Evolutionary conservation across 768 basidiomycete genomes (phyloP).

Genomic region (Tylopilus felleus): DNA sequence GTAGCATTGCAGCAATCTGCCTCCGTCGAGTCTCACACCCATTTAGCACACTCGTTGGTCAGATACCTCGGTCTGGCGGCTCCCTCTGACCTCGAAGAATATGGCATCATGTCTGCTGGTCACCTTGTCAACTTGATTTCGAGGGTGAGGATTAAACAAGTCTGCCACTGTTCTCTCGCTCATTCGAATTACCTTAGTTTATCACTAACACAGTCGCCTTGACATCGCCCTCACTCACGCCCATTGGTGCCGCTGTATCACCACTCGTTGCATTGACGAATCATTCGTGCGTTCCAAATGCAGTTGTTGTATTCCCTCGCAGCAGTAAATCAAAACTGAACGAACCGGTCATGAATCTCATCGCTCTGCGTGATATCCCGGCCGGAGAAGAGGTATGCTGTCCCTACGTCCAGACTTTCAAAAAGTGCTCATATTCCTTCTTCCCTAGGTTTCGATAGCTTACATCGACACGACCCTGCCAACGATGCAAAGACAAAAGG

Average conservation of each 20-base stretch:
- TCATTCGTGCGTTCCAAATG: conserved; percentile 87
- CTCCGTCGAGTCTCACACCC: conserved; percentile 55
- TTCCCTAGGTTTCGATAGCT: conserved; percentile 64
- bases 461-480: conserved; percentile 87
- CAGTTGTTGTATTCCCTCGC: conserved; percentile 86
- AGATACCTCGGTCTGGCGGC: conserved; percentile 63
- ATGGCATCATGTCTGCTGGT: conserved; percentile 51
- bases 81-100: conserved; percentile 55
- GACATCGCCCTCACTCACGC: conserved; percentile 70
- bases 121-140: conserved; percentile 73
- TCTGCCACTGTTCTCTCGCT: not conserved
- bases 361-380: conserved; percentile 63
- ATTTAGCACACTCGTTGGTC: conserved; percentile 71
- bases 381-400: conserved; percentile 65
- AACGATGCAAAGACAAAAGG: conserved; percentile 45
- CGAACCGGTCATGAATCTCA: conserved; percentile 68
- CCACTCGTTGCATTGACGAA: conserved; percentile 80
- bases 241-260: conserved; percentile 82
- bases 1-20: conserved; percentile 43
- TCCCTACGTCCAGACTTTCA: not conserved
- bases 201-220: conserved; percentile 89
- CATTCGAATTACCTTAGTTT: conserved; percentile 50
- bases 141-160: conserved; percentile 42
- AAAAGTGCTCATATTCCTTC: not conserved
- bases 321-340: conserved; percentile 33